A percentile compares a stretch with the other conserved stretches of the same genome.
Evolutionary conservation across 2,329 filamentous ascomycete genomes (phyloP).

Genomic region (Penicillium sp.): DNA sequence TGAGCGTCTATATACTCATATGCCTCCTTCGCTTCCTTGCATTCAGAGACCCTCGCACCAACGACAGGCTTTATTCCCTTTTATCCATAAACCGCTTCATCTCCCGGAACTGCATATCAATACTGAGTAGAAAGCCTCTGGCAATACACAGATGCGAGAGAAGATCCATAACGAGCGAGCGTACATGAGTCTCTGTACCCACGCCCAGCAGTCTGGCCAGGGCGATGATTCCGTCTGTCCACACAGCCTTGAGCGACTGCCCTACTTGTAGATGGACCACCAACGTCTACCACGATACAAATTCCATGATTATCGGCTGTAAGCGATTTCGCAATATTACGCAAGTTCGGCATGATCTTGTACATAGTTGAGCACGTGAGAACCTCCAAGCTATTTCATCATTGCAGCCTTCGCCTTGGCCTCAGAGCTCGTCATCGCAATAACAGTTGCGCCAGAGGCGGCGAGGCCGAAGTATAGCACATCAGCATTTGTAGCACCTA

Average conservation of each 20-base stretch:
- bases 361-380: conserved; percentile 62
- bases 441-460: conserved; percentile 60
- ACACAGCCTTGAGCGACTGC: conserved; percentile 49
- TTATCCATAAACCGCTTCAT: conserved; percentile 56
- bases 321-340: conserved; percentile 56
- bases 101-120: conserved; percentile 54
- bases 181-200: conserved; percentile 38
- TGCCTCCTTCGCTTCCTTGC: conserved; percentile 54
- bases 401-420: conserved; percentile 58
- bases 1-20: conserved; percentile 57
- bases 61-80: conserved; percentile 57
- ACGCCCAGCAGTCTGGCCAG: conserved; percentile 61
- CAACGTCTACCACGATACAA: conserved; percentile 62
- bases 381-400: conserved; percentile 59
- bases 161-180: conserved; percentile 40
- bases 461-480: conserved; percentile 43
- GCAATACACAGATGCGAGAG: conserved; percentile 51
- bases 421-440: conserved; percentile 60
- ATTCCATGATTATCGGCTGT: conserved; percentile 55
- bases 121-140: conserved; percentile 54
- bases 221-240: conserved; percentile 55
- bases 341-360: conserved; percentile 58
- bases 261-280: conserved; percentile 54
- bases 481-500: background rate
- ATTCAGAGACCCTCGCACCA: conserved; percentile 54